Evolutionary conservation across 495 filamentous ascomycete genomes (phyloP).

Genomic region (Daldinia decipiens): DNA sequence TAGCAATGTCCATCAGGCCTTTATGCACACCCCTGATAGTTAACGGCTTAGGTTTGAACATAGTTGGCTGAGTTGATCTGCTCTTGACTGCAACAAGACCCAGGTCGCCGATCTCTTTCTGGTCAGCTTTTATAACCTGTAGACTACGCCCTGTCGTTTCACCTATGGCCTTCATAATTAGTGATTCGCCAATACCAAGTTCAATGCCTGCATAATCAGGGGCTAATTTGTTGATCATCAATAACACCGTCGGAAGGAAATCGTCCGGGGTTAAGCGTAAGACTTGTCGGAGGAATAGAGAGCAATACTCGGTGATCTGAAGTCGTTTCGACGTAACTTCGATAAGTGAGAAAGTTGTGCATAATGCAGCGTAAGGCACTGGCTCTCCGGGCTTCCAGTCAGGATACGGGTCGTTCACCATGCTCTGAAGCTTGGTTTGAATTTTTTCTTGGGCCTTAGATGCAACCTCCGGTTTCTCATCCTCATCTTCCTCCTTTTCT

Average conservation of each 20-base stretch:
- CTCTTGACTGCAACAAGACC: constrained; percentile 95
- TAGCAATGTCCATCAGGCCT: constrained; percentile 88
- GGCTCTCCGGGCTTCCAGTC: constrained; percentile 92
- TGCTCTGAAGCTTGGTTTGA: constrained; percentile 75
- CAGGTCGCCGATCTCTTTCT: constrained; percentile 94
- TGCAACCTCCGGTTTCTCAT: constrained; percentile 78
- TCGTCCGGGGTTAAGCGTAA: constrained; percentile 89
- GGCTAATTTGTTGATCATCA: constrained; percentile 98
- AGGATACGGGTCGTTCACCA: constrained; percentile 82
- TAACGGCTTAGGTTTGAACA: constrained; percentile 95
- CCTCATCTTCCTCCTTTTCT: constrained; percentile 67
- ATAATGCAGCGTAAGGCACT: constrained; percentile 94
- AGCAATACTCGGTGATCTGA: constrained; percentile 85
- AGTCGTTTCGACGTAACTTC: constrained; percentile 94
- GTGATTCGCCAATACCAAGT: constrained; percentile 93
- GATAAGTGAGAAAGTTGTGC: constrained; percentile 90
- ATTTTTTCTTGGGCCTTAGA: constrained; percentile 83
- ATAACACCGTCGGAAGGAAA: constrained; percentile 83
- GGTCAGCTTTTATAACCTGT: constrained; percentile 87
- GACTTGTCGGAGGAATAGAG: constrained; percentile 91
- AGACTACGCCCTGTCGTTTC: constrained; percentile 91
- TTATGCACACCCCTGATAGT: constrained; percentile 89
- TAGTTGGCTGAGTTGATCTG: constrained; percentile 90
- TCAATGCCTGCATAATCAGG: constrained; percentile 97
- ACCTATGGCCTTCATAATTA: constrained; percentile 98